Percentiles rank a stretch among this genome's conserved stretches.
Evolutionary conservation across 1,139 yeast species (phyloP).

Genomic region (Taphrina wiesneri): DNA sequence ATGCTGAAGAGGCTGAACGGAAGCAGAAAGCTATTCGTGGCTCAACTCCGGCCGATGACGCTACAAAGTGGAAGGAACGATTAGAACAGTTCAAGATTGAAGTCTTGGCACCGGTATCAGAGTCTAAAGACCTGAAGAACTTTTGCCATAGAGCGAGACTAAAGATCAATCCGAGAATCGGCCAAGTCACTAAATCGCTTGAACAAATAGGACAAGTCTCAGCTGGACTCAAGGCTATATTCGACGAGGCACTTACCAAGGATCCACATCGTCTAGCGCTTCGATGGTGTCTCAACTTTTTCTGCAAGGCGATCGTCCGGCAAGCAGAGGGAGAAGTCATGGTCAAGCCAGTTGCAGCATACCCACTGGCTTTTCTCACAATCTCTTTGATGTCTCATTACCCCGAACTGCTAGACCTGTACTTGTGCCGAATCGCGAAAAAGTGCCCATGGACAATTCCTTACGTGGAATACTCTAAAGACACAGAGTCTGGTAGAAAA

Average conservation of each 20-base stretch:
- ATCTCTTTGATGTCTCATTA: slow-evolving; percentile 56
- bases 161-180: slow-evolving; percentile 81
- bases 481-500: slow-evolving; percentile 76
- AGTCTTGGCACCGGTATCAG: slow-evolving; percentile 48
- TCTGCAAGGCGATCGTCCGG: slow-evolving; percentile 78
- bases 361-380: slow-evolving; percentile 74
- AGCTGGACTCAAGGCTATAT: slow-evolving; percentile 54
- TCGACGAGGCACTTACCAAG: slow-evolving; percentile 51
- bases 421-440: slow-evolving; percentile 80
- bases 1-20: slow-evolving; percentile 40
- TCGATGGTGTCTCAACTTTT: slow-evolving; percentile 74
- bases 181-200: slow-evolving; percentile 77
- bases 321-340: slow-evolving; percentile 93
- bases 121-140: slow-evolving; percentile 51
- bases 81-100: slow-evolving; percentile 56
- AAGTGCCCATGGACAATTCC: slow-evolving; percentile 91
- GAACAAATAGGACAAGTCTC: slow-evolving; percentile 58
- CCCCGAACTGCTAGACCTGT: slow-evolving; percentile 65
- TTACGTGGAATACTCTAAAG: slow-evolving; percentile 47
- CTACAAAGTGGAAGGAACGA: slow-evolving; percentile 40
- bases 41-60: slow-evolving; percentile 40
- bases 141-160: slow-evolving; percentile 56
- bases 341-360: slow-evolving; percentile 73
- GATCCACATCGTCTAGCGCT: slow-evolving; percentile 50
- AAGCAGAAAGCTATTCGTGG: slow-evolving; percentile 41